These are phyloP conservation scores for Ramaria rubella DNA, from an alignment of 768 basidiomycete species.

Conservation along the genomic window DNA sequence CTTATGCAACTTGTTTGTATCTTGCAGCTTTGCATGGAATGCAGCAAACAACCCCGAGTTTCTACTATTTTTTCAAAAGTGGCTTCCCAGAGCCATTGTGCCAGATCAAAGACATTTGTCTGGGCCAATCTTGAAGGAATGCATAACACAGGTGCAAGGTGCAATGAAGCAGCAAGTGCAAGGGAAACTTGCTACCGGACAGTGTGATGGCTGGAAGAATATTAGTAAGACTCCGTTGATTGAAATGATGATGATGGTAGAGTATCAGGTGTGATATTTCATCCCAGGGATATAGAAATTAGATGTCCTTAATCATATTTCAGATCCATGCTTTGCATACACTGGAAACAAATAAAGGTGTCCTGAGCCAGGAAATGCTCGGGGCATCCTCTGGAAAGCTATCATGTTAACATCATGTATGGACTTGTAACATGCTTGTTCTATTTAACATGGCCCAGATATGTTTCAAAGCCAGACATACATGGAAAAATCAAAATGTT, in stretches of 20 bases:
- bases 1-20: too few species aligned
- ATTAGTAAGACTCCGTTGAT: slow-evolving; percentile 21
- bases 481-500: too few species aligned
- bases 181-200: slow-evolving; percentile 20
- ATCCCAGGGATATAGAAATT: too few species aligned
- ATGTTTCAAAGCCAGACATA: too few species aligned
- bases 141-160: neutral
- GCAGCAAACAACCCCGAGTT: neutral
- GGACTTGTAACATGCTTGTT: too few species aligned
- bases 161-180: slow-evolving; percentile 7
- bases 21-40: neutral
- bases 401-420: too few species aligned
- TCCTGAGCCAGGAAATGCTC: too few species aligned
- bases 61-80: neutral
- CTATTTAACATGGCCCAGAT: too few species aligned
- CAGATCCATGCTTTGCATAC: too few species aligned
- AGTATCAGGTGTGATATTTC: slow-evolving; percentile 18
- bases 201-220: slow-evolving; percentile 29
- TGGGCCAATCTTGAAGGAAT: neutral
- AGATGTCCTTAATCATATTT: too few species aligned
- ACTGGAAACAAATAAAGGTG: too few species aligned
- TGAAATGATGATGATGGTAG: slow-evolving; percentile 22
- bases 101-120: neutral
- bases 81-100: neutral
- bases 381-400: too few species aligned